Evolutionary conservation across 108 stramenopile species (phyloP).

Genomic region (Fistulifera pelliculosa): DNA sequence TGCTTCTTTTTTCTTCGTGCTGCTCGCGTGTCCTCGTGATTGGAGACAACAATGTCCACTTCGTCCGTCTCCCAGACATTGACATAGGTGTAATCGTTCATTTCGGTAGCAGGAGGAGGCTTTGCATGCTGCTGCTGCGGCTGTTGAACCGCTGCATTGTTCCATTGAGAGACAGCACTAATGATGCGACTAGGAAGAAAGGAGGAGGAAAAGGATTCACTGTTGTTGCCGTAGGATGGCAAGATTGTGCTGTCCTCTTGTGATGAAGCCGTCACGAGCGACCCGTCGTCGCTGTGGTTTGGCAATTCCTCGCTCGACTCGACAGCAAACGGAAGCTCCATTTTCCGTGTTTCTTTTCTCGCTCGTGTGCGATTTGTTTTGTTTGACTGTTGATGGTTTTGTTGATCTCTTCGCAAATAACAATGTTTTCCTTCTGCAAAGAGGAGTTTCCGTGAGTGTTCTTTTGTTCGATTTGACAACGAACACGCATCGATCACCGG

Average conservation of each 20-base stretch:
- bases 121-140: no score
- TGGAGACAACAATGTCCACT: constrained; percentile 14
- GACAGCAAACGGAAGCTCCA: constrained; percentile 10
- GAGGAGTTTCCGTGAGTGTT: no score
- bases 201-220: neutral
- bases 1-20: neutral
- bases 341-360: neutral
- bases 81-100: constrained; percentile 20
- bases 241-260: constrained; percentile 1
- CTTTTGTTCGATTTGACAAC: no score
- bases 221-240: neutral
- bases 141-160: neutral
- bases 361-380: neutral
- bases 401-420: no score
- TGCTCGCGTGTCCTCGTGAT: constrained; percentile 1
- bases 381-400: no score
- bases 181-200: neutral
- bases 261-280: constrained; percentile 9
- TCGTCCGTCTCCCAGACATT: constrained; percentile 32
- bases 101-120: neutral
- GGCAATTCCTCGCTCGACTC: neutral
- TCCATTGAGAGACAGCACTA: neutral
- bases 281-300: constrained; percentile 4
- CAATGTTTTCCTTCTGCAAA: no score
- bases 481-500: no score